phyloP scores from a whole-genome alignment of 176 grass and related monocot genomes.

The Rhynchospora pubera region DNA sequence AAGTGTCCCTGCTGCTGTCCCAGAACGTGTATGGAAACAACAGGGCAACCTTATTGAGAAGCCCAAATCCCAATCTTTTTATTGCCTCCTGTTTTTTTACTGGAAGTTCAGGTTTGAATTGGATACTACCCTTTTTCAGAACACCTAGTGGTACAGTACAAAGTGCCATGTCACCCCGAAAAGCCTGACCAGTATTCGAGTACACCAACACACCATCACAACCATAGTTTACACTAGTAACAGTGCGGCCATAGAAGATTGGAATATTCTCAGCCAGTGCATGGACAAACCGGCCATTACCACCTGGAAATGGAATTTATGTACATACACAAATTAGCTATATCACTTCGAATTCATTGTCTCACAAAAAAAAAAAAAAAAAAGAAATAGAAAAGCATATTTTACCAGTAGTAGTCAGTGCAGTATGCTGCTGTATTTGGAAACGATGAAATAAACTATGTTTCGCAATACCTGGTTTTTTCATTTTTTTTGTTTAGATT shows the following conservation, averaged over 20 bases:
- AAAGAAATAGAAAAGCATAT: no score
- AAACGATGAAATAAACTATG: no score
- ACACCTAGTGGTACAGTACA: slow-evolving; percentile 87
- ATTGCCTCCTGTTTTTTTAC: slow-evolving; percentile 60
- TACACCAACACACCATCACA: slow-evolving; percentile 71
- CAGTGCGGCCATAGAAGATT: slow-evolving; percentile 71
- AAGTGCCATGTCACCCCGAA: slow-evolving; percentile 82
- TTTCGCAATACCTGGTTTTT: no score
- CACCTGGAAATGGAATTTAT: slow-evolving; percentile 20
- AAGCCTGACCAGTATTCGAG: slow-evolving; percentile 54
- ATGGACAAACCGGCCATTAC: slow-evolving; percentile 65
- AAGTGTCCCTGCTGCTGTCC: slow-evolving; percentile 84
- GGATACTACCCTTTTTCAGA: slow-evolving; percentile 70
- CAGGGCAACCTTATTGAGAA: slow-evolving; percentile 92
- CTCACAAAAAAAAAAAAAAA: no score
- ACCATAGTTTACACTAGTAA: slow-evolving; percentile 68
- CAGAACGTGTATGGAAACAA: slow-evolving; percentile 83
- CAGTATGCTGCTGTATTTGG: no score
- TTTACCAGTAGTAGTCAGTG: no score
- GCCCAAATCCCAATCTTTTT: slow-evolving; percentile 74
- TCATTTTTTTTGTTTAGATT: no score
- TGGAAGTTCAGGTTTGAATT: slow-evolving; percentile 71
- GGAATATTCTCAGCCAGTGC: slow-evolving; percentile 60
- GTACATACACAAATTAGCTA: no score
- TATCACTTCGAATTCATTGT: no score